phyloP scores from a whole-genome alignment of 2,329 filamentous ascomycete genomes.

The Exophiala lecanii-corni region DNA sequence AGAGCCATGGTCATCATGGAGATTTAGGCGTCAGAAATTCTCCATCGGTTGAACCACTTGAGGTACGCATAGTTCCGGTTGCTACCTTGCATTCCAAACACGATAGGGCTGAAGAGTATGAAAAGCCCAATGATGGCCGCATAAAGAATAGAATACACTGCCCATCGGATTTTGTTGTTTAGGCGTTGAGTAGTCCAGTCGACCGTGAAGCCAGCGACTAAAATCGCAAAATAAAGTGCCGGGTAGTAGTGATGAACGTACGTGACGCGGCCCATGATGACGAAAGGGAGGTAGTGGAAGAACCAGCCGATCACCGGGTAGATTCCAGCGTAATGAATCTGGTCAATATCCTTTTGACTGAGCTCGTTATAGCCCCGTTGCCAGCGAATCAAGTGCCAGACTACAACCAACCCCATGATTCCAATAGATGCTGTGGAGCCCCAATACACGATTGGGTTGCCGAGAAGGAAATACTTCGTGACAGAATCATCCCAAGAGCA shows the following conservation, averaged over 20 bases:
- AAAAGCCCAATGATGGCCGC: conserved; percentile 70
- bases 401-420: conserved; percentile 65
- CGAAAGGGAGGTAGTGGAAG: conserved; percentile 91
- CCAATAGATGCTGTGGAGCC: conserved; percentile 76
- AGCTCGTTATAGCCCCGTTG: conserved; percentile 90
- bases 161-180: conserved; percentile 59
- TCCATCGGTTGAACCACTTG: conserved; percentile 90
- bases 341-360: conserved; percentile 73
- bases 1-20: no score
- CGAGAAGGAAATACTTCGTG: conserved; percentile 97
- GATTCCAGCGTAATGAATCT: conserved; percentile 87
- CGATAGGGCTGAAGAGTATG: conserved; percentile 85
- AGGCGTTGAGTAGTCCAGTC: conserved; percentile 76
- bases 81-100: conserved; percentile 88
- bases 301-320: conserved; percentile 94
- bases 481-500: conserved; percentile 95
- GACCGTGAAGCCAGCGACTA: conserved; percentile 79
- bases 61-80: conserved; percentile 83
- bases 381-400: conserved; percentile 90
- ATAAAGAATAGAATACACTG: conserved; percentile 72
- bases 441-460: conserved; percentile 96
- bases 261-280: conserved; percentile 96
- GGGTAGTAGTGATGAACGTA: conserved; percentile 99
- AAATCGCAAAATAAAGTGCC: conserved; percentile 93
- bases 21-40: conserved; percentile 64